Base-by-base conservation (phyloP, 495 filamentous ascomycete species). In the Penicillium canescens region DNA sequence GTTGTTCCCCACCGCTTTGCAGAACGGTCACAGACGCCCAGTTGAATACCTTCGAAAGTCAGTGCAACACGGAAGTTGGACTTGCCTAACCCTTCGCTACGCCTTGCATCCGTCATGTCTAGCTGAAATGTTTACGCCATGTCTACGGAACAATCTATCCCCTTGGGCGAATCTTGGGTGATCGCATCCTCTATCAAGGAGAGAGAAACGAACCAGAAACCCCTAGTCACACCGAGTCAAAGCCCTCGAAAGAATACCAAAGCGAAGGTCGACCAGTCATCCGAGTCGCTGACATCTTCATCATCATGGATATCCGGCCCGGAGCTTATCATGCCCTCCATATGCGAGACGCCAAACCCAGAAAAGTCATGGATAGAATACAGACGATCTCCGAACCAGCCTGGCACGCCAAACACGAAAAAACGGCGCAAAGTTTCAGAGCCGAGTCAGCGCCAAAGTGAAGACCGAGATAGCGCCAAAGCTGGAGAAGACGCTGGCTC, bases 321-420 rank as follows among this genome's bases (percentile, higher is more conserved):
- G 3, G 73, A 78, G 43, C 67, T 78, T 6, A 68, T 78, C 35
- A 78, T 78, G 75, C 75, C 75, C 2, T 76, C 73, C 4, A 74
- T 78, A 21, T 69, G 70, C 52, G 72, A 74, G 42, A 54, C 61
- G 2, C 62, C 68, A 10, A 63, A 70, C 28, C 60, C 65, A 24
- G 69, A 77, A 36, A 67, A 51, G 37, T 76, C 73, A 20, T 78
- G 73, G 73, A 59, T 76, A 11, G 31, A 55, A 55, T 42, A 46
- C 67, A 28, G 69, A 55, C 49, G 31, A 31, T 36, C 31, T 26
- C 50, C 64, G 0, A 61, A 55, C 23, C 54, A 45, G 23, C 52
- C 55, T 35, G 39, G 53, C 13, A 46, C 52, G 20, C 21, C 47
- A 18, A 46, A 28, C 8, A 56, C 68, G 47, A 59, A 61, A 14